Evolutionary conservation across 352 stramenopile genomes (phyloP).

Genomic region (Phytophthora macrochlamydospora): DNA sequence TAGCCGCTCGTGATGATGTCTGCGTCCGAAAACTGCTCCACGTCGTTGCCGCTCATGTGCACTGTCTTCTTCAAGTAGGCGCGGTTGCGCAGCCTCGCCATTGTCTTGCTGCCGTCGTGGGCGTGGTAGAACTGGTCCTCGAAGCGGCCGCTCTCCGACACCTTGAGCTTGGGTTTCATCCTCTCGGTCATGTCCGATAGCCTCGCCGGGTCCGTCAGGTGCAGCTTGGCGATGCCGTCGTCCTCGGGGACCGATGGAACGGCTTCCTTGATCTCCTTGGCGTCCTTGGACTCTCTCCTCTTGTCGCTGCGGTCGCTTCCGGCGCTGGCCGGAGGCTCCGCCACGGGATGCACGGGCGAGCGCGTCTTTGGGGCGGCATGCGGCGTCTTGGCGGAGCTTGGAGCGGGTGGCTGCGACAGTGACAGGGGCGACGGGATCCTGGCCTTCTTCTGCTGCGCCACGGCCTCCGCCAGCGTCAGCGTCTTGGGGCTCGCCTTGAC

Average conservation of each 20-base stretch:
- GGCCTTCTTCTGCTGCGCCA: slow-evolving; percentile 18
- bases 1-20: slow-evolving; percentile 84
- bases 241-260: slow-evolving; percentile 22
- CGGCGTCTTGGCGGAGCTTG: neutral
- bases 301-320: slow-evolving; percentile 5
- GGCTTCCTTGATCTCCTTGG: slow-evolving; percentile 22
- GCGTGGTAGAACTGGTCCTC: slow-evolving; percentile 90
- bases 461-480: slow-evolving; percentile 21
- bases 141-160: slow-evolving; percentile 84
- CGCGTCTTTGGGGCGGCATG: slow-evolving; percentile 11
- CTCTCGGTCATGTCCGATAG: slow-evolving; percentile 31
- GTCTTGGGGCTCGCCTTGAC: slow-evolving; percentile 20
- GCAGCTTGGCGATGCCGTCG: slow-evolving; percentile 22
- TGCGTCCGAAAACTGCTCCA: slow-evolving; percentile 87
- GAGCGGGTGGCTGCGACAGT: neutral
- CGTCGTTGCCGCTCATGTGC: slow-evolving; percentile 76
- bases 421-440: slow-evolving; percentile 10
- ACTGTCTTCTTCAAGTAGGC: slow-evolving; percentile 73
- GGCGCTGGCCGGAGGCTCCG: slow-evolving; percentile 11
- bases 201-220: slow-evolving; percentile 21
- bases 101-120: slow-evolving; percentile 76
- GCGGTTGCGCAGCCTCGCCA: slow-evolving; percentile 82
- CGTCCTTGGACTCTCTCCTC: neutral
- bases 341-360: slow-evolving; percentile 2
- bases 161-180: slow-evolving; percentile 70